Percentiles rank a stretch among this genome's conserved stretches.
Evolutionary conservation across 129 eudicot genomes (phyloP).

Genomic region (sunflower (Helianthus annuus)): DNA sequence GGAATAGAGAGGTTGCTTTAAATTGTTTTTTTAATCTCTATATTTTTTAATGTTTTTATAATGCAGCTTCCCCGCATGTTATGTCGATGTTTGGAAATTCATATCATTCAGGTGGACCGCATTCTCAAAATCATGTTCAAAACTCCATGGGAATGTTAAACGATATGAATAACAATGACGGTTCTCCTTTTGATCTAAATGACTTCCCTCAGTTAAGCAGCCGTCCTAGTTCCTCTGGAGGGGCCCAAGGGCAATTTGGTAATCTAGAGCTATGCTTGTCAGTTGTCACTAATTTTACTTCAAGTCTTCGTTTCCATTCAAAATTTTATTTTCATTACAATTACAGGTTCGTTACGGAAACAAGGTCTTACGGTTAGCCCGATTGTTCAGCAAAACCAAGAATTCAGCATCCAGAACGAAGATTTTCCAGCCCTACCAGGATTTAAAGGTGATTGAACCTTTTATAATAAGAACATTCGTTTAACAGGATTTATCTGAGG

Average conservation of each 20-base stretch:
- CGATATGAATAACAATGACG: too few relatives aligned
- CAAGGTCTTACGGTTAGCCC: slow-evolving; percentile 91
- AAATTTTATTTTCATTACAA: neutral
- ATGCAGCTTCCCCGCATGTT: too few relatives aligned
- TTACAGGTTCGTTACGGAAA: slow-evolving; percentile 81
- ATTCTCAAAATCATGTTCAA: too few relatives aligned
- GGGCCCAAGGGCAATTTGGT: slow-evolving; percentile 94
- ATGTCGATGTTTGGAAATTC: too few relatives aligned
- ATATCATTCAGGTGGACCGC: too few relatives aligned
- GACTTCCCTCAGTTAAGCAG: slow-evolving; percentile 48
- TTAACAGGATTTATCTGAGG: too few relatives aligned
- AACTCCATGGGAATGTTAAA: too few relatives aligned
- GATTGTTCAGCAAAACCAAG: slow-evolving; percentile 91
- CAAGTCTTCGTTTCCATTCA: neutral
- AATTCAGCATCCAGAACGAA: slow-evolving; percentile 97
- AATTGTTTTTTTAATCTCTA: too few relatives aligned
- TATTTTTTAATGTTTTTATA: too few relatives aligned
- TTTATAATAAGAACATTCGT: neutral
- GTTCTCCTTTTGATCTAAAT: too few relatives aligned
- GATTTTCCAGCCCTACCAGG: slow-evolving; percentile 99
- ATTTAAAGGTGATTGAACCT: slow-evolving; percentile 48
- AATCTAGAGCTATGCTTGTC: neutral
- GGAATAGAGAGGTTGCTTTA: too few relatives aligned
- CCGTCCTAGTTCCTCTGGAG: slow-evolving; percentile 94
- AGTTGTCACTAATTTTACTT: too few relatives aligned